A percentile compares a stretch with the other conserved stretches of the same genome.
Conservation (phyloP, 129 eudicot genomes). For the Cynara cardunculus region DNA sequence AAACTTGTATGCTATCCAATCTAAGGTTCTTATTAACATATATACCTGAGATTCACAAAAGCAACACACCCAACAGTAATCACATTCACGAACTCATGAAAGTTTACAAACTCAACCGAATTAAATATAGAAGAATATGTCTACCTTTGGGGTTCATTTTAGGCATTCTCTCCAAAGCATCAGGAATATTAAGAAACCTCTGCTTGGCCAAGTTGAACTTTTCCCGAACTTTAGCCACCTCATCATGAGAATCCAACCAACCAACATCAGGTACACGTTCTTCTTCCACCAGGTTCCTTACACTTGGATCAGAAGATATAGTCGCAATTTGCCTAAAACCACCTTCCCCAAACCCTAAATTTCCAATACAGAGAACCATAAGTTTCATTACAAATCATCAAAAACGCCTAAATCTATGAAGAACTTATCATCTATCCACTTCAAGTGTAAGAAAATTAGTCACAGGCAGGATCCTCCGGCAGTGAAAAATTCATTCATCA, state of each 20-base stretch:
- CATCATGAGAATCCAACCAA: conserved; percentile 33
- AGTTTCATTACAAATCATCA: not conserved
- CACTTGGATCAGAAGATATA: conserved; percentile 27
- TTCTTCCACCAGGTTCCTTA: conserved; percentile 41
- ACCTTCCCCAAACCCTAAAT: conserved; percentile 42
- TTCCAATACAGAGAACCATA: not conserved
- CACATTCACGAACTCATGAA: not conserved
- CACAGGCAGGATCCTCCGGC: not conserved
- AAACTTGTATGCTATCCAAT: conserved; percentile 88
- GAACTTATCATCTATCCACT: not conserved
- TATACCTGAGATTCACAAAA: conserved; percentile 51
- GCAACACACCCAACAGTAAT: conserved; percentile 13
- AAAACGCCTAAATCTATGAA: not conserved
- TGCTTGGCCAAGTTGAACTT: conserved; percentile 61
- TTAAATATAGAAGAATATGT: not conserved
- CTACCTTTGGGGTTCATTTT: conserved; percentile 89
- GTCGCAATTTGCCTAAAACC: conserved; percentile 32
- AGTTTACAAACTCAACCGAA: not conserved
- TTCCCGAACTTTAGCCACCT: conserved; percentile 52
- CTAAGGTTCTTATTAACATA: conserved; percentile 91
- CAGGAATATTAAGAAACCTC: conserved; percentile 69
- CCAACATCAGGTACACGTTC: conserved; percentile 21
- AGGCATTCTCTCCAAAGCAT: conserved; percentile 65
- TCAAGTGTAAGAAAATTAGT: not conserved
- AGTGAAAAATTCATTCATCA: not conserved